Percentiles rank a stretch among this genome's conserved stretches.
phyloP scores from a whole-genome alignment of 1,284 basidiomycete genomes.

The Inonotus hispidus region DNA sequence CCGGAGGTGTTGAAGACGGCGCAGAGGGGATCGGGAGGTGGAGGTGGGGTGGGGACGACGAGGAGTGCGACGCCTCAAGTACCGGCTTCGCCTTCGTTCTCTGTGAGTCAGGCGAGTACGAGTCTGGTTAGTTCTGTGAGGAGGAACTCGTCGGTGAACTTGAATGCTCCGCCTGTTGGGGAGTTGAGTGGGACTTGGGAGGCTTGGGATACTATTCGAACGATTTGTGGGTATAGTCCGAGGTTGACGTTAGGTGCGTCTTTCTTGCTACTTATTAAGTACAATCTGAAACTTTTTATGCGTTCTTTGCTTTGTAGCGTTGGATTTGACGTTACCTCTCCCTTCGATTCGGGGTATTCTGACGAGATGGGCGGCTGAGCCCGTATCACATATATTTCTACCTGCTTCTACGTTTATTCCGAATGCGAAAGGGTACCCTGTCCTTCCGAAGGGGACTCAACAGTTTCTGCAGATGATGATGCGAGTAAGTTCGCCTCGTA shows the following conservation, averaged over 20 bases:
- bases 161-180: slow-evolving; percentile 37
- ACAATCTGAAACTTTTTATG: neutral
- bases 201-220: slow-evolving; percentile 94
- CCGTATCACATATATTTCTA: slow-evolving; percentile 82
- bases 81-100: slow-evolving; percentile 15
- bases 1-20: slow-evolving; percentile 40
- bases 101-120: slow-evolving; percentile 17
- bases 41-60: too few relatives aligned
- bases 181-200: slow-evolving; percentile 91
- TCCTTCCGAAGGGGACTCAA: slow-evolving; percentile 89
- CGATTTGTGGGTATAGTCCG: slow-evolving; percentile 82
- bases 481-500: slow-evolving; percentile 48
- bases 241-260: slow-evolving; percentile 76
- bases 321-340: slow-evolving; percentile 86
- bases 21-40: neutral
- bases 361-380: slow-evolving; percentile 89
- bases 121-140: neutral
- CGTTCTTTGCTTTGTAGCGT: slow-evolving; percentile 43
- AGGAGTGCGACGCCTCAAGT: slow-evolving; percentile 33
- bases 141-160: slow-evolving; percentile 14
- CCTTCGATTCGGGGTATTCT: slow-evolving; percentile 70
- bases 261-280: neutral
- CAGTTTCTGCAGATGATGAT: slow-evolving; percentile 84
- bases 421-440: slow-evolving; percentile 96
- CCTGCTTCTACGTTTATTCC: slow-evolving; percentile 91